These are phyloP conservation scores for Fomitopsis serialis DNA, from an alignment of 768 basidiomycete species.

Conservation along the genomic window DNA sequence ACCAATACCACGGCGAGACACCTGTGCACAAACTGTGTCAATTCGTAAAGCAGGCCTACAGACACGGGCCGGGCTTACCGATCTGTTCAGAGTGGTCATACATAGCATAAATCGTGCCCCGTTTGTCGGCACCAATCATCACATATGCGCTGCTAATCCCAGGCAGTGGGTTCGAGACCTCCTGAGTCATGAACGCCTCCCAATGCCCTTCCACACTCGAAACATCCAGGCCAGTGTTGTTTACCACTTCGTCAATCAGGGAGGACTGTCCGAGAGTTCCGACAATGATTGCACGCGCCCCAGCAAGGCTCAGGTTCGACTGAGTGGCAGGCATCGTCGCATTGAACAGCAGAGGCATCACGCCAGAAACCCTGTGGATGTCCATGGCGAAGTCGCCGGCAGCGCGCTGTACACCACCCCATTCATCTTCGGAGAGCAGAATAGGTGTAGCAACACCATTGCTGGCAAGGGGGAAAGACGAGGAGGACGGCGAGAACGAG, in stretches of 20 bases:
- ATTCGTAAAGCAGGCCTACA: background rate
- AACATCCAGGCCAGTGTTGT: constrained; percentile 47
- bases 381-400: constrained; percentile 57
- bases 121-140: constrained; percentile 63
- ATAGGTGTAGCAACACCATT: constrained; percentile 43
- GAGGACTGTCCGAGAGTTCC: constrained; percentile 59
- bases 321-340: constrained; percentile 29
- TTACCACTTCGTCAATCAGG: constrained; percentile 46
- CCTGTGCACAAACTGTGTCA: constrained; percentile 27
- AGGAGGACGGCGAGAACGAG: constrained; percentile 30
- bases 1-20: constrained; percentile 70
- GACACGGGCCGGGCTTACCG: constrained; percentile 29
- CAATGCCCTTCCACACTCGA: constrained; percentile 57
- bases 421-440: constrained; percentile 49
- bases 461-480: constrained; percentile 39
- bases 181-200: constrained; percentile 54
- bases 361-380: constrained; percentile 54
- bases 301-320: constrained; percentile 16
- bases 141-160: constrained; percentile 59
- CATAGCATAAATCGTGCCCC: constrained; percentile 61
- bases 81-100: constrained; percentile 71
- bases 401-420: constrained; percentile 58
- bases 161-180: constrained; percentile 50
- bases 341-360: constrained; percentile 46
- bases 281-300: constrained; percentile 48